Base-by-base conservation (phyloP, 1,284 basidiomycete genomes). In the Melampsora abietis-canadensis region DNA sequence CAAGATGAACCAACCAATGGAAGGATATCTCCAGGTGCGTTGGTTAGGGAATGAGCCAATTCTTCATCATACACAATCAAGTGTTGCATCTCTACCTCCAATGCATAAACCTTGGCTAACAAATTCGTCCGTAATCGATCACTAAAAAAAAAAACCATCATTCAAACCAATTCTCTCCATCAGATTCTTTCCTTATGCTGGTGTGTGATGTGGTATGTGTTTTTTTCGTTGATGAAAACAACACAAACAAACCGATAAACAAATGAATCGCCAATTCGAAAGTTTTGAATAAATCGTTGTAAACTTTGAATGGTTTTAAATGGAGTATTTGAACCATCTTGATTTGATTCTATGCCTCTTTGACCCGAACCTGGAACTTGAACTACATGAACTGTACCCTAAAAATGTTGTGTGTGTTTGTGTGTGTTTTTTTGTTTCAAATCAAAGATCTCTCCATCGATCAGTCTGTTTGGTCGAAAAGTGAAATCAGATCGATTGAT, bases 21-120 rank as follows among this genome's bases (percentile, higher is more conserved):
- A 54, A 98, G 84, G 76, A 95, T 87, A 78, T 98, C 96, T 24
- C 89, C 88, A 2, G 96, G 96, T 78, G 86, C 85, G 78, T 94
- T 91, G 80, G 96, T 91, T 70, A 98, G 88, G 31, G 88, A 87
- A 81, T 95, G 92, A 0, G 93, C 93, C 21, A 99, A 85, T 80
- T 95, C 92, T 79, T 96, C 92, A 80, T 94, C 94, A 85, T 90
- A 98, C 27, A 95, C 85, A 77, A 89, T 88, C 61, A 99, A 83
- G 83, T 98, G 93, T 64, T 90, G 87, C 77, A 98, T 86, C 82
- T 96, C 92, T 24, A 98, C 89, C 80, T 98, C 94, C 27, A 98
- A 87, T 21, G 93, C 87, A 80, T 94, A 89, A 78, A 94, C 92
- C 82, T 94, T 94, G 76, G 96, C 84, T 17, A 98, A 86, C 48